Conservation (phyloP, 2,329 filamentous ascomycete species). For the Colletotrichum euphorbiae region DNA sequence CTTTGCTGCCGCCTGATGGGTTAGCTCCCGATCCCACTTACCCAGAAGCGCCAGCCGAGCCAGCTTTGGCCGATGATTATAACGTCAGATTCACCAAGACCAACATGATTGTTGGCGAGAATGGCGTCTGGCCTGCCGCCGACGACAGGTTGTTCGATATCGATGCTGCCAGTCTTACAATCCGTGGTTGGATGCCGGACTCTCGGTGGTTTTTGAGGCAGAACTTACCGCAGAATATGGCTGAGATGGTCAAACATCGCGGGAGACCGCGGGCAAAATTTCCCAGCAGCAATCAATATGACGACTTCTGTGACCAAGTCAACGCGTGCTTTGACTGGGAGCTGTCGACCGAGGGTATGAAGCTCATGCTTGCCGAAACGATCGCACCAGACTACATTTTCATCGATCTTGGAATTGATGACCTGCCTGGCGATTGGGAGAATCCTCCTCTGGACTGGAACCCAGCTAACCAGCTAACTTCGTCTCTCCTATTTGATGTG, state of each 20-base stretch:
- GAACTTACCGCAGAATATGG: conserved; percentile 47
- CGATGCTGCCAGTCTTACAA: conserved; percentile 53
- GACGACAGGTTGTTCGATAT: conserved; percentile 51
- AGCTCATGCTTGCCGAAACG: conserved; percentile 48
- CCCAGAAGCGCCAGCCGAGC: not conserved
- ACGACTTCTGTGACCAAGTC: conserved; percentile 48
- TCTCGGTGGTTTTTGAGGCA: conserved; percentile 50
- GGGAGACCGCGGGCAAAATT: conserved; percentile 6
- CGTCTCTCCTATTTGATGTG: conserved; percentile 18
- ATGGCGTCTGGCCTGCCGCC: conserved; percentile 50
- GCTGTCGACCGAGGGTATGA: conserved; percentile 50
- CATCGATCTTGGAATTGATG: conserved; percentile 50
- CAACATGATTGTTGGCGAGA: conserved; percentile 42
- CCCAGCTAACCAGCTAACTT: conserved; percentile 51
- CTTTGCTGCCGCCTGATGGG: not conserved
- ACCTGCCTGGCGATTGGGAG: conserved; percentile 28
- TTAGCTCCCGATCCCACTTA: conserved; percentile 23
- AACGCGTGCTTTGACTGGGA: conserved; percentile 61
- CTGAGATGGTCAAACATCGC: conserved; percentile 48
- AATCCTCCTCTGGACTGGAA: conserved; percentile 50
- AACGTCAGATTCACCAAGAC: conserved; percentile 31
- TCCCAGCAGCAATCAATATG: conserved; percentile 38
- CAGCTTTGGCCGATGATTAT: not conserved
- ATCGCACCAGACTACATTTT: conserved; percentile 53
- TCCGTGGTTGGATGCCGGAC: conserved; percentile 59